These are phyloP conservation scores for Obba rivulosa DNA, from an alignment of 768 basidiomycete species.

Conservation along the genomic window DNA sequence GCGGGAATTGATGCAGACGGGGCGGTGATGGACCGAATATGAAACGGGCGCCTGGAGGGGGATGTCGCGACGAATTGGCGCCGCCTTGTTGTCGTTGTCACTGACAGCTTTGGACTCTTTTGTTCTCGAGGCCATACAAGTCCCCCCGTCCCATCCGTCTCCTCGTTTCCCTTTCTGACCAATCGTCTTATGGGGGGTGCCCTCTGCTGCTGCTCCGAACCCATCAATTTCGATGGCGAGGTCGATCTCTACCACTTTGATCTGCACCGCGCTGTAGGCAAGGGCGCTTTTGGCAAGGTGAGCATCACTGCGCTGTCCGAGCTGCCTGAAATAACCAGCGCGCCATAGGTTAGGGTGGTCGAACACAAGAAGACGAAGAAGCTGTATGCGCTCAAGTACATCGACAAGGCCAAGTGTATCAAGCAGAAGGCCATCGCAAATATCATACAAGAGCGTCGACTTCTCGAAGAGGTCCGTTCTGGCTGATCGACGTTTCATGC, in stretches of 20 bases:
- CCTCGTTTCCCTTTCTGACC: conserved; percentile 8
- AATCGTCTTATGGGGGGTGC: conserved; percentile 20
- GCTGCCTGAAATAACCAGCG: not conserved
- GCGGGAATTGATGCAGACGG: no score
- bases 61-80: not conserved
- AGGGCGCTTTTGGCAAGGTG: conserved; percentile 98
- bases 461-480: conserved; percentile 77
- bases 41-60: no score
- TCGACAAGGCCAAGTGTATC: conserved; percentile 91
- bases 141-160: conserved; percentile 9
- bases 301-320: conserved; percentile 12
- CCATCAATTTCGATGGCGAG: conserved; percentile 53
- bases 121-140: conserved; percentile 19
- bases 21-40: no score
- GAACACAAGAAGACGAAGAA: conserved; percentile 93
- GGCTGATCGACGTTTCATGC: not conserved
- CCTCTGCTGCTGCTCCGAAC: conserved; percentile 32
- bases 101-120: conserved; percentile 19
- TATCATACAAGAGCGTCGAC: conserved; percentile 87
- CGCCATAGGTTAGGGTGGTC: conserved; percentile 82
- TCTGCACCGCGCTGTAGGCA: conserved; percentile 91
- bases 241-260: conserved; percentile 95
- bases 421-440: conserved; percentile 90
- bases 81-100: conserved; percentile 5
- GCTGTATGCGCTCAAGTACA: conserved; percentile 95